Evolutionary conservation across 176 grass and related monocot genomes (phyloP), one percentile per base, ranked within the genome.

Genomic region (Chloris gayana): DNA sequence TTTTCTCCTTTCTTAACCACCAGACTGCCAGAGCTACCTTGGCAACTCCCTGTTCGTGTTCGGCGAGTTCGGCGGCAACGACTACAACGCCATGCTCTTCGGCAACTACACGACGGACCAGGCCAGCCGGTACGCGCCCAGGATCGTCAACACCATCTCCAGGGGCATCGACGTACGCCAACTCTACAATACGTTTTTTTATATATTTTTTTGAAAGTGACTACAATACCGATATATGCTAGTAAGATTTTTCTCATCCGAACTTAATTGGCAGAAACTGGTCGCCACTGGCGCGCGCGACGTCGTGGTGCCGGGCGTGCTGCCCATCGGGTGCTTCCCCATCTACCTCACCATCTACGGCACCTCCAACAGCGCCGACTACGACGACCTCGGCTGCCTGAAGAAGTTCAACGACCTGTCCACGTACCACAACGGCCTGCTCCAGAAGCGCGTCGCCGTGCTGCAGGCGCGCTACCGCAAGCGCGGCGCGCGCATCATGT

Each of bases 71-170:
- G 91, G 85, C 1, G 88, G 91, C 2, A 93, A 93, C 79, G 91
- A 90, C 77, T 93, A 93, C 88, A 93, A 90, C 37, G 88, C 91
- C 38, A 85, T 84, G 75, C 75, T 93, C 18, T 93, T 93, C 88
- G 76, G 80, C 8, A 81, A 77, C 78, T 83, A 87, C 82, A 63
- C 15, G 67, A 2, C 88, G 0, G 82, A 76, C 32, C 81, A 88
- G 80, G 88, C 80, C 2, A 83, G 74, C 74, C 85, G 70, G 25
- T 93, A 90, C 82, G 73, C 79, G 12, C 70, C 88, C 9, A 64
- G 79, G 14, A 82, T 93, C 79, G 78, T 90, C 19, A 27, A 67
- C 62, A 65, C 78, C 22, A 62, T 93, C 74, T 76, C 77, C 12
- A 67, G 39, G 9, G 89, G 89, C 19, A 7, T 88, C 14, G 89